Evolutionary conservation across 2,329 filamentous ascomycete species (phyloP), one percentile per base, ranked within the genome.

Genomic region (Sporothrix brasiliensis): DNA sequence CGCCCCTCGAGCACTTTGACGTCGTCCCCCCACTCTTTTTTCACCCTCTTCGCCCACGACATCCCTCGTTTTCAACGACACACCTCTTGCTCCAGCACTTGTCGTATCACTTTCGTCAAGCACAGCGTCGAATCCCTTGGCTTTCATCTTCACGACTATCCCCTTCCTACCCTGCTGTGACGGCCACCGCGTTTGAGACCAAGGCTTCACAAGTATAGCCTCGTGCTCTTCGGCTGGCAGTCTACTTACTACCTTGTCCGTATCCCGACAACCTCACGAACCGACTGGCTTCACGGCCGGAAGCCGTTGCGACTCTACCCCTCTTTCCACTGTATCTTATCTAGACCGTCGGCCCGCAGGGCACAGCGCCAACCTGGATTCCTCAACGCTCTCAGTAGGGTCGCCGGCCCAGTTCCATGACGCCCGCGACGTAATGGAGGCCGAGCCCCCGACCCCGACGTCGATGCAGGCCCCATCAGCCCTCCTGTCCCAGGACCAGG

Each of bases 401-500:
- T 85, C 84, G 72, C 79, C 81, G 77, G 83, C 80, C 81, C 84
- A 85, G 76, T 84, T 83, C 76, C 83, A 83, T 82, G 82, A 84
- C 83, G 80, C 81, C 71, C 78, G 77, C 75, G 83, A 85, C 76
- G 83, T 75, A 72, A 85, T 86, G 82, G 86, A 88, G 70, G 80
- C 81, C 72, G 80, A 83, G 67, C 79, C 79, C 61, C 74, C 78
- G 4, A 69, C 70, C 24, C 67, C 73, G 4, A 68, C 68, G 5
- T 44, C 69, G 47, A 24, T 50, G 34, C 67, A 61, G 30, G 13
- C 61, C 6, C 52, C 70, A 6, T 65, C 56, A 19, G 19, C 71
- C 75, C 76, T 69, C 21, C 70, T 67, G 65, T 76, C 77, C 27
- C 77, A 78, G 69, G 82, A 83, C 41, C 81, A 80, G 72, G 85